phyloP scores from a whole-genome alignment of 768 basidiomycete genomes.

The Tulasnella sp. region DNA sequence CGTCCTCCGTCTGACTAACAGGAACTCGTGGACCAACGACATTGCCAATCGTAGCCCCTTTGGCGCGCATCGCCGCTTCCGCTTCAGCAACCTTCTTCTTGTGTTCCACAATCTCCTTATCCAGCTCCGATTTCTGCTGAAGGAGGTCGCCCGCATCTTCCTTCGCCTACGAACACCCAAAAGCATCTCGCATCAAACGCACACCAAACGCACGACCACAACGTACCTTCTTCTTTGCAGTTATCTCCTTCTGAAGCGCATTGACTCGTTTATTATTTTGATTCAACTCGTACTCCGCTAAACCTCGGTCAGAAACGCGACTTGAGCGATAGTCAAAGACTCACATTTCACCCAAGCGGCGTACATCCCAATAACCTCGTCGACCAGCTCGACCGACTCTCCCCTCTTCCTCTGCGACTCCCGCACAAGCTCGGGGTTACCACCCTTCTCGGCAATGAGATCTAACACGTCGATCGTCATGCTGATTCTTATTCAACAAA shows the following conservation, averaged over 20 bases:
- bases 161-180: slow-evolving; percentile 53
- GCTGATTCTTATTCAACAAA: background rate
- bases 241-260: slow-evolving; percentile 87
- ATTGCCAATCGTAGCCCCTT: slow-evolving; percentile 78
- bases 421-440: slow-evolving; percentile 77
- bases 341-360: slow-evolving; percentile 86
- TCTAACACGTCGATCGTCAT: slow-evolving; percentile 76
- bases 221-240: slow-evolving; percentile 76
- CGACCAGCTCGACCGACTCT: slow-evolving; percentile 80
- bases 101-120: slow-evolving; percentile 63
- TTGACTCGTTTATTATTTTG: slow-evolving; percentile 72
- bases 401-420: slow-evolving; percentile 89
- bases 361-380: slow-evolving; percentile 88
- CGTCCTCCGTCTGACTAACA: slow-evolving; percentile 86
- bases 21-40: slow-evolving; percentile 81
- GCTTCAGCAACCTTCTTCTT: slow-evolving; percentile 66
- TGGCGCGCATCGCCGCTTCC: slow-evolving; percentile 64
- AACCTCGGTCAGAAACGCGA: background rate
- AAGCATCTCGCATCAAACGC: background rate
- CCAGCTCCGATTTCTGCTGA: slow-evolving; percentile 69
- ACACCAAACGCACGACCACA: background rate
- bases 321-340: slow-evolving; percentile 26
- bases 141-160: slow-evolving; percentile 82
- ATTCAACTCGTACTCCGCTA: slow-evolving; percentile 82
- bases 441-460: slow-evolving; percentile 82